Percentiles rank a stretch among this genome's conserved stretches.
Conservation (phyloP, 345 rosid species). For the Syzygium oleosum region DNA sequence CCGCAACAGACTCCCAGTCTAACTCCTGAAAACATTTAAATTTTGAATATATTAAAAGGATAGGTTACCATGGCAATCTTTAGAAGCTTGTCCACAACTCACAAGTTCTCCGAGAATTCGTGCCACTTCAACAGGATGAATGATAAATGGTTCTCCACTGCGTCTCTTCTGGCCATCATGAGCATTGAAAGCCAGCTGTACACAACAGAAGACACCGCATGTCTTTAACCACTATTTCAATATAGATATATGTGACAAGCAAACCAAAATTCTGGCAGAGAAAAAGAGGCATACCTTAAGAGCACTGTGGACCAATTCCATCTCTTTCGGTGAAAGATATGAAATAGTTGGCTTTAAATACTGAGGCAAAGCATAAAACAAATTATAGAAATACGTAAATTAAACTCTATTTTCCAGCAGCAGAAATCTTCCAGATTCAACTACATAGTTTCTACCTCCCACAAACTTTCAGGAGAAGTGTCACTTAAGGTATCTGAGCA, state of each 20-base stretch:
- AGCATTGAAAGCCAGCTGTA: conserved; percentile 93
- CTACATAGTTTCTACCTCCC: conserved; percentile 62
- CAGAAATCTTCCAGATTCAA: not conserved
- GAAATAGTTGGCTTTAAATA: conserved; percentile 60
- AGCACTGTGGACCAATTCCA: conserved; percentile 76
- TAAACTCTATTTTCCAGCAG: not conserved
- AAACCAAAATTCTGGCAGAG: not conserved
- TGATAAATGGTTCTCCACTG: conserved; percentile 97
- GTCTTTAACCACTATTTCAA: conserved; percentile 4
- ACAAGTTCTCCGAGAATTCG: conserved; percentile 96
- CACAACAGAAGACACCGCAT: conserved; percentile 18
- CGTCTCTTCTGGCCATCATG: conserved; percentile 96
- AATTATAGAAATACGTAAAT: not conserved
- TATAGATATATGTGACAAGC: not conserved
- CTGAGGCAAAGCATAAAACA: conserved; percentile 23
- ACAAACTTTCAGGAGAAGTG: conserved; percentile 69
- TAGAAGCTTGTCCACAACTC: conserved; percentile 18
- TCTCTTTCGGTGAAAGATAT: conserved; percentile 70
- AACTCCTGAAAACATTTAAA: conserved; percentile 45
- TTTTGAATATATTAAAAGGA: not conserved
- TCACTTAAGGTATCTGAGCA: conserved; percentile 29
- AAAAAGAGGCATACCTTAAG: conserved; percentile 45
- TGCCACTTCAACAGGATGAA: conserved; percentile 99
- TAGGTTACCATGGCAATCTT: not conserved
- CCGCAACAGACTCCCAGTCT: conserved; percentile 98